Evolutionary conservation across 2,329 filamentous ascomycete genomes (phyloP), one percentile per base, ranked within the genome.

Genomic region (Pseudocercospora fijiensis): DNA sequence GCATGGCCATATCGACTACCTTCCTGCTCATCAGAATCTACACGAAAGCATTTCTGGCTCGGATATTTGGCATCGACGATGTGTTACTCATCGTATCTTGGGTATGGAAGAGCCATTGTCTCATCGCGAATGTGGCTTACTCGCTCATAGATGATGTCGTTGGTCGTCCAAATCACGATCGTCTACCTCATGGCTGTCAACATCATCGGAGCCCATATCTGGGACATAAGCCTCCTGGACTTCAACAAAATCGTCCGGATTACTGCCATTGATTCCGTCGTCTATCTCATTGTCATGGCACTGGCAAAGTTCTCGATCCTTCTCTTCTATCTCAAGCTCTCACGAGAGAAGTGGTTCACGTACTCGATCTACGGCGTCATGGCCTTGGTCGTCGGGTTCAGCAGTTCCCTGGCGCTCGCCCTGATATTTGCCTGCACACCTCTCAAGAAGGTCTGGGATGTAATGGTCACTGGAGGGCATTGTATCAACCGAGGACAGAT

Each of bases 341-440:
- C 65, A 9, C 30, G 57, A 10, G 58, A 63, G 20, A 27, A 30
- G 43, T 65, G 63, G 61, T 64, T 65, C 33, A 58, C 30, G 2
- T 65, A 58, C 16, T 33, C 58, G 2, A 43, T 65, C 22, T 63
- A 63, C 49, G 52, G 49, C 1, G 26, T 49, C 2, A 62, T 62
- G 61, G 33, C 26, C 18, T 58, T 65, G 7, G 51, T 65, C 10
- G 55, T 62, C 27, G 52, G 43, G 27, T 64, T 62, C 55, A 64
- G 58, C 55, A 56, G 33, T 11, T 61, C 63, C 1, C 56, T 67
- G 9, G 57, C 26, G 16, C 28, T 65, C 3, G 56, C 53, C 28
- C 22, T 67, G n/a, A 60, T 64, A 13, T 65, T 67, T 47, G 63
- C 65, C 24, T 67, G 65, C 56, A 65, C 56, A n/a, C 63, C 65